Base-by-base conservation (phyloP, 106 monocot species). In the Dactylorhiza incarnata region DNA sequence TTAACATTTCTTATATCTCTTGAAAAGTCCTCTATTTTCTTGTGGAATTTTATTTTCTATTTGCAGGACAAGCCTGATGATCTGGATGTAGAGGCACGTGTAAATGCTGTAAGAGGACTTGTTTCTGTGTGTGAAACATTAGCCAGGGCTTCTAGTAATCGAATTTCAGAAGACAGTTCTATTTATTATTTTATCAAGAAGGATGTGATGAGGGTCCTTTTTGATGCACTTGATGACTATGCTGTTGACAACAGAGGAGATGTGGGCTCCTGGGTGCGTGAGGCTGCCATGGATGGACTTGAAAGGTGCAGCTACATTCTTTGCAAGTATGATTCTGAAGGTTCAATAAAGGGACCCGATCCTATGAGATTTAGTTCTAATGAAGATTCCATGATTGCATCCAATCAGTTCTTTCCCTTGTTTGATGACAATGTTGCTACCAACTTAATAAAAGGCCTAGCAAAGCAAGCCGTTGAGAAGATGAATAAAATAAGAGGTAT, bases 221-320 rank as follows among this genome's bases (percentile, higher is more conserved):
- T 99, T 67, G 81, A 73, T 82, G 89, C 94, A 77, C 94, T 99
- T 58, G 91, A 99, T 82, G 99, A 99, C 75, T 99, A 99, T 70
- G 71, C 94, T 68, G 86, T 94, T 44, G 99, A 99, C 73, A 99
- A 99, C 45, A 87, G 99, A 89, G 99, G 99, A 81, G 99, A 99
- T 85, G 94, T 99, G 49, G 97, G 99, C 20, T 99, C 99, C 47
- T 99, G 99, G 99, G 94, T 99, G 47, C 94, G 99, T 71, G 89
- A 94, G 72, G 99, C 91, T 78, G 89, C 99, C 49, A 89, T 99
- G 82, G 71, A 80, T 79, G 99, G 84, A 44, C 89, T 99, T 68
- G 99, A 91, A 66, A 86, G 84, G 76, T 94, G 87, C 83, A 81
- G 80, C 16, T 81, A 82, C 52, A 85, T 94, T 12, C 89, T 99